Evolutionary conservation across 2,329 filamentous ascomycete species (phyloP).

Genomic region (Fusarium sp.): DNA sequence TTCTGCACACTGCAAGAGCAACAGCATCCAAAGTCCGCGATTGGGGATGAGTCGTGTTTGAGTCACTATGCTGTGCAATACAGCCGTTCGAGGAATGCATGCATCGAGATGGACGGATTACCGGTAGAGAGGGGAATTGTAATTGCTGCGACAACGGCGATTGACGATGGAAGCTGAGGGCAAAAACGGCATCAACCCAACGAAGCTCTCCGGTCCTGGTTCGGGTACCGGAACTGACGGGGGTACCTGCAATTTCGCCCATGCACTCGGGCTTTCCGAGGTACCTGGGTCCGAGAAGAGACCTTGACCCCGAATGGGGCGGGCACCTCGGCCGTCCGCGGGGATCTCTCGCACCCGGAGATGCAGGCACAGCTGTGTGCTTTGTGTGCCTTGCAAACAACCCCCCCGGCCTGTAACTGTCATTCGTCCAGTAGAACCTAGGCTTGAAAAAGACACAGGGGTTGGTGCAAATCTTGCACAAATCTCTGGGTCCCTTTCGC

Average conservation of each 20-base stretch:
- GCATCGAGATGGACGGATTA: not conserved
- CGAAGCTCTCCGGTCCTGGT: constrained; percentile 14
- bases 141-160: constrained; percentile 8
- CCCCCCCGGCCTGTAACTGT: not conserved
- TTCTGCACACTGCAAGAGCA: not conserved
- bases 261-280: constrained; percentile 16
- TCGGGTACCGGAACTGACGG: constrained; percentile 27
- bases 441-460: constrained; percentile 13
- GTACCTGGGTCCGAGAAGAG: constrained; percentile 33
- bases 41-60: not conserved
- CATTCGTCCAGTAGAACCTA: not conserved
- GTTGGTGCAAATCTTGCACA: constrained; percentile 26
- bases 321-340: constrained; percentile 23
- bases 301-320: constrained; percentile 28
- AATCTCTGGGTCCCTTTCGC: constrained; percentile 23
- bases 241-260: constrained; percentile 25
- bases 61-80: constrained; percentile 3
- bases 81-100: not conserved
- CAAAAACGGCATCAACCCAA: constrained; percentile 11
- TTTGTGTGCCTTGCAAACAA: not conserved
- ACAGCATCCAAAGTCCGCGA: not conserved
- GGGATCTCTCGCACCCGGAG: constrained; percentile 19
- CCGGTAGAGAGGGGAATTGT: constrained; percentile 1
- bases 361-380: not conserved
- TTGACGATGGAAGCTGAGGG: not conserved